phyloP scores from a whole-genome alignment of 768 basidiomycete species.

The Calvatia gigantea region DNA sequence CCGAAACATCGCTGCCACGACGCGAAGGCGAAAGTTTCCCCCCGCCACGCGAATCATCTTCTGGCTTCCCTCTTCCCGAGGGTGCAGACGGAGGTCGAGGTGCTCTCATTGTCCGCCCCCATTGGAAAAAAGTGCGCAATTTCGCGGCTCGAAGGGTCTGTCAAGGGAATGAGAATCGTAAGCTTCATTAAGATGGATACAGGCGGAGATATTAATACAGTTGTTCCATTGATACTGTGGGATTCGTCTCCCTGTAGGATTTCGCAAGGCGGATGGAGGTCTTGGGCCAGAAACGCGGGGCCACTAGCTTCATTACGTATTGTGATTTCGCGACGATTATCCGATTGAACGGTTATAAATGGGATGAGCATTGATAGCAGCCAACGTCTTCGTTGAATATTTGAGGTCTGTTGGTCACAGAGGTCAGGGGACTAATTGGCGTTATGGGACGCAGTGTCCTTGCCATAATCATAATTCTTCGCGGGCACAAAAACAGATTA shows the following conservation, averaged over 20 bases:
- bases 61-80: neutral
- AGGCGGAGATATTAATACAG: neutral
- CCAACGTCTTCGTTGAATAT: neutral
- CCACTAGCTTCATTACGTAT: neutral
- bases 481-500: neutral
- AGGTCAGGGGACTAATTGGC: neutral
- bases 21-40: neutral
- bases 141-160: neutral
- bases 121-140: constrained; percentile 5
- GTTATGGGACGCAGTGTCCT: neutral
- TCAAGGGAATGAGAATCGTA: neutral
- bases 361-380: neutral
- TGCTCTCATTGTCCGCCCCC: neutral
- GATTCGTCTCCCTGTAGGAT: neutral
- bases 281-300: neutral
- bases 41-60: neutral
- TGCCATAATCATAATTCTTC: neutral
- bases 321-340: neutral
- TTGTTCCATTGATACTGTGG: neutral
- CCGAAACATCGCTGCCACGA: neutral
- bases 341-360: constrained; percentile 3
- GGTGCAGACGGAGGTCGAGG: neutral
- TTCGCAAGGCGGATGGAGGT: neutral
- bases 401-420: neutral
- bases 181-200: neutral